Evolutionary conservation across 106 monocot genomes (phyloP).

Genomic region (Dioscorea alata): DNA sequence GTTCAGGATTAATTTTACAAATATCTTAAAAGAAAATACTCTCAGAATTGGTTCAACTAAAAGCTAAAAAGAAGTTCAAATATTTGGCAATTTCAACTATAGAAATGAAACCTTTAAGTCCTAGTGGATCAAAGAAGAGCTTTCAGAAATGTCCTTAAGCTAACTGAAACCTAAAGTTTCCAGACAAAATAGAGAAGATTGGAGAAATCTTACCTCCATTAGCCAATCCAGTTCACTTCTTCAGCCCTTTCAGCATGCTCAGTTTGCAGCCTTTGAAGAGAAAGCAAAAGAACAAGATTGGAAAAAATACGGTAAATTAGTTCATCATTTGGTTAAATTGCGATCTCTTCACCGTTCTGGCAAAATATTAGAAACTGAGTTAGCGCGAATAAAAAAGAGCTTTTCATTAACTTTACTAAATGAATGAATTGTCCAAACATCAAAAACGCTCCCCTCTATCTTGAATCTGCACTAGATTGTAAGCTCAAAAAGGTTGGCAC

Average conservation of each 20-base stretch:
- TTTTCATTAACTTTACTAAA: constrained; percentile 2
- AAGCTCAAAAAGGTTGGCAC: background rate
- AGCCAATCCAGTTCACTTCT: too few species aligned
- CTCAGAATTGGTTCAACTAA: background rate
- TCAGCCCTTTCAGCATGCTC: too few species aligned
- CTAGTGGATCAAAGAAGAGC: too few species aligned
- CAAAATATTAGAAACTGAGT: background rate
- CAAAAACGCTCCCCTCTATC: background rate
- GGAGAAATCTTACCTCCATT: too few species aligned
- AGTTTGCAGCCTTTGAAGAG: background rate
- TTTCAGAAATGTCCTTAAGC: too few species aligned
- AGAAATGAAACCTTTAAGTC: too few species aligned
- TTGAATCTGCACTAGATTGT: background rate
- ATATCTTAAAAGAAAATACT: too few species aligned
- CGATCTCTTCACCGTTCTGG: background rate
- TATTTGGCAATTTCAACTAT: too few species aligned
- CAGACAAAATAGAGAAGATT: too few species aligned
- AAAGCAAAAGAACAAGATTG: background rate
- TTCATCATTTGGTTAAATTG: background rate
- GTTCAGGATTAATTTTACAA: too few species aligned
- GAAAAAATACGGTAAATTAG: background rate
- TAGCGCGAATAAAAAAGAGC: background rate
- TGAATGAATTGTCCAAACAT: constrained; percentile 4
- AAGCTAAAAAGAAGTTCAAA: background rate
- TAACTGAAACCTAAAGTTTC: too few species aligned